These are phyloP conservation scores for Wallemia ichthyophaga DNA, from an alignment of 1,284 basidiomycete species.

Conservation along the genomic window DNA sequence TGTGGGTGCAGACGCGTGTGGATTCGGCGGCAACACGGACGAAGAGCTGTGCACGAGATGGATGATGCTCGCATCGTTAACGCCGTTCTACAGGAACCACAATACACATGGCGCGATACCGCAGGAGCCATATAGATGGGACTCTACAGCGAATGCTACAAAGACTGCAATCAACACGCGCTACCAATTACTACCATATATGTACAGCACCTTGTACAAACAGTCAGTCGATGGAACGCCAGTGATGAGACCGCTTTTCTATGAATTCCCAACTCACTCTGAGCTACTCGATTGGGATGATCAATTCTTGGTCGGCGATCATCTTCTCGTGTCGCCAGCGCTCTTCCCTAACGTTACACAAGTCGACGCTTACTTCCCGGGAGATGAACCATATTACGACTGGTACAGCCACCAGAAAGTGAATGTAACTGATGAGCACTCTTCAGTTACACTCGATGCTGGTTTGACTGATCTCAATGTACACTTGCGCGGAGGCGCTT, in stretches of 20 bases:
- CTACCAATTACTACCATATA: constrained; percentile 35
- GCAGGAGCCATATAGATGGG: constrained; percentile 43
- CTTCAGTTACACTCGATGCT: constrained; percentile 22
- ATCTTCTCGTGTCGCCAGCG: constrained; percentile 42
- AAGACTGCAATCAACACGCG: constrained; percentile 34
- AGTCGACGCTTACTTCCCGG: constrained; percentile 25
- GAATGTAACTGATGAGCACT: constrained; percentile 16
- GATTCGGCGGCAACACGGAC: constrained; percentile 31
- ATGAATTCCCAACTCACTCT: constrained; percentile 37
- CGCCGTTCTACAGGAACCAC: constrained; percentile 21
- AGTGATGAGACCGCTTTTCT: constrained; percentile 38
- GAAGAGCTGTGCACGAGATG: constrained; percentile 54
- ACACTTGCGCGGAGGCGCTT: constrained; percentile 29
- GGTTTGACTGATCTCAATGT: constrained; percentile 37
- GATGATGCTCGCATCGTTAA: constrained; percentile 46
- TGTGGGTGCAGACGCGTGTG: constrained; percentile 36
- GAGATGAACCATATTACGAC: constrained; percentile 34
- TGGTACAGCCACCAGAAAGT: constrained; percentile 34
- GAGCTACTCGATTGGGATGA: constrained; percentile 30
- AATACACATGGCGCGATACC: constrained; percentile 9
- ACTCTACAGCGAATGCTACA: constrained; percentile 37
- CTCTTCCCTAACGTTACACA: constrained; percentile 26
- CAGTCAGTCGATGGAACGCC: constrained; percentile 31
- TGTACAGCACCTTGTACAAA: constrained; percentile 46
- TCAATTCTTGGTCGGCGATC: constrained; percentile 37